A percentile compares a stretch with the other conserved stretches of the same genome.
Conservation (phyloP, 441 rosid species). For the Euphorbia schlechtendalii region DNA sequence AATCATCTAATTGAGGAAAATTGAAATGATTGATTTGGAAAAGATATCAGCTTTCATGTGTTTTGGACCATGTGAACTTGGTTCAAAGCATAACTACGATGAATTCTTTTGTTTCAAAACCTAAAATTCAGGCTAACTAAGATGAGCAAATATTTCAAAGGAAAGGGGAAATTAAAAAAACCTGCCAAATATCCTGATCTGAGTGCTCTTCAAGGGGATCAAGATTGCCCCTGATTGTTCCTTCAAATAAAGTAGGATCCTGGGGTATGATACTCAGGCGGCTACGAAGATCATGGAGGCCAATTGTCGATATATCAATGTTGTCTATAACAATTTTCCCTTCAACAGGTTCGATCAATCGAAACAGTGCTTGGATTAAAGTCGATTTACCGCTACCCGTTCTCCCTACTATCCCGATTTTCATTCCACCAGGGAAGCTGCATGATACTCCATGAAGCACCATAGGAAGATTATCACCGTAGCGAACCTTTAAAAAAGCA, state of each 20-base stretch:
- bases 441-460: conserved; percentile 91
- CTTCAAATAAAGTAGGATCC: conserved; percentile 97
- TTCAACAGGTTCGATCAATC: conserved; percentile 81
- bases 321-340: conserved; percentile 87
- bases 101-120: neutral
- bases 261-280: conserved; percentile 95
- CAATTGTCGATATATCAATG: conserved; percentile 83
- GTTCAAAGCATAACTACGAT: neutral
- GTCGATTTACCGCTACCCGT: conserved; percentile 99
- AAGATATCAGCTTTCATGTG: neutral
- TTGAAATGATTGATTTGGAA: neutral
- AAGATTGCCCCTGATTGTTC: conserved; percentile 87
- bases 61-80: neutral
- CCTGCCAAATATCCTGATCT: conserved; percentile 92
- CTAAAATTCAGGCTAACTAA: neutral
- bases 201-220: conserved; percentile 97
- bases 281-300: conserved; percentile 97
- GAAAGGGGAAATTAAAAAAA: conserved; percentile 2
- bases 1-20: neutral
- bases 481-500: conserved; percentile 58
- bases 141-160: neutral
- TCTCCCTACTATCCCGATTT: conserved; percentile 97
- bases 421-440: conserved; percentile 87
- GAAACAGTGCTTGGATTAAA: conserved; percentile 92
- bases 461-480: conserved; percentile 88